A percentile compares a stretch with the other conserved stretches of the same genome.
Conservation (phyloP, 2,329 filamentous ascomycete species). For the Periglandula ipomoeae region DNA sequence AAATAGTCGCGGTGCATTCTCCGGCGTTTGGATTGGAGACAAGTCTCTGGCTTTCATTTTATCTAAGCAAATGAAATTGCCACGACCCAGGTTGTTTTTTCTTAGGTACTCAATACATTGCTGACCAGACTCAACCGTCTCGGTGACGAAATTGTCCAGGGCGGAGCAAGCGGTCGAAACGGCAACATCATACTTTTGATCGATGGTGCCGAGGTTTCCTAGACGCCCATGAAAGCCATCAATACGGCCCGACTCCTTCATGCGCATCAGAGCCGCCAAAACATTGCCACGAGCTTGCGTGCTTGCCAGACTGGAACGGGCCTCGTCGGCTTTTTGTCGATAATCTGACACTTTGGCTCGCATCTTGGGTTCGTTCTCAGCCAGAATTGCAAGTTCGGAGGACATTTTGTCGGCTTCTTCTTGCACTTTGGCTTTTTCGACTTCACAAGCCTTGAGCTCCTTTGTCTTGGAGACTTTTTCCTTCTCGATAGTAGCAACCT, state of each 20-base stretch:
- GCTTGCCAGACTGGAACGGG: constrained; percentile 77
- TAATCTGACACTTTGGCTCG: constrained; percentile 80
- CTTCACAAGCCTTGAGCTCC: constrained; percentile 68
- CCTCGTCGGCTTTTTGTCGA: constrained; percentile 92
- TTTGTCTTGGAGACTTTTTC: constrained; percentile 59
- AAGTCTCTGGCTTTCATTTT: constrained; percentile 73
- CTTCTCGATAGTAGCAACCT: constrained; percentile 65
- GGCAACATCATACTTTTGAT: constrained; percentile 91
- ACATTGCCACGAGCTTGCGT: constrained; percentile 93
- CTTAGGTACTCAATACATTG: constrained; percentile 96
- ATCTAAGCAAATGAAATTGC: constrained; percentile 94
- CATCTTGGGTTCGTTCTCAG: constrained; percentile 70
- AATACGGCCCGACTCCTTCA: constrained; percentile 93
- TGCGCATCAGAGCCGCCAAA: constrained; percentile 79
- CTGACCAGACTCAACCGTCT: constrained; percentile 90
- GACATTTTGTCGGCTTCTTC: constrained; percentile 66
- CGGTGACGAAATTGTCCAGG: constrained; percentile 93
- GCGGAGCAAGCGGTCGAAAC: constrained; percentile 92
- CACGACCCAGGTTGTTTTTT: constrained; percentile 93
- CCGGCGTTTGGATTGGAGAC: constrained; percentile 74
- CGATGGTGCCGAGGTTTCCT: constrained; percentile 88
- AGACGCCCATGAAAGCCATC: constrained; percentile 94
- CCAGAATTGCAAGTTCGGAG: constrained; percentile 62
- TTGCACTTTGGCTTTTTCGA: constrained; percentile 61
- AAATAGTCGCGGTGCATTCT: constrained; percentile 85